A percentile compares a stretch with the other conserved stretches of the same genome.
Conservation (phyloP, 1,284 basidiomycete genomes). For the Lentinus polychrous region DNA sequence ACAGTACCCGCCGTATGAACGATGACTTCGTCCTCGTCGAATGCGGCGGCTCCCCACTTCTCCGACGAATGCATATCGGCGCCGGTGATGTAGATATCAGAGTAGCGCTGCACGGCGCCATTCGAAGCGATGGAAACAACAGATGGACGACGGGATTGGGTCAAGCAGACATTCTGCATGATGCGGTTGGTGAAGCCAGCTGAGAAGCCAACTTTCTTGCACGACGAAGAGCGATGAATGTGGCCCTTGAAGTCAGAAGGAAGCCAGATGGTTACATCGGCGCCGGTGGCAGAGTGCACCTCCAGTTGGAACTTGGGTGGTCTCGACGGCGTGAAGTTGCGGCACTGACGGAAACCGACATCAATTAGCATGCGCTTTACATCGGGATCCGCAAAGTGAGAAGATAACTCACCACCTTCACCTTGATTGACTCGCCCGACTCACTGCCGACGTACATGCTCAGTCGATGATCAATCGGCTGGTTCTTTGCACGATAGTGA, state of each 20-base stretch:
- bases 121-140: constrained; percentile 18
- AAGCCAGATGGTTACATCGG: constrained; percentile 65
- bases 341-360: constrained; percentile 40
- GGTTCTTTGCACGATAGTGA: constrained; percentile 66
- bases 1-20: constrained; percentile 52
- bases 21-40: constrained; percentile 51
- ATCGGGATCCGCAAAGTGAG: neutral
- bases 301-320: constrained; percentile 54
- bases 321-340: constrained; percentile 48
- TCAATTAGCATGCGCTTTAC: neutral
- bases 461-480: constrained; percentile 63
- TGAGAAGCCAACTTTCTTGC: constrained; percentile 49
- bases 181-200: constrained; percentile 68
- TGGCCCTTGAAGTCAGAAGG: constrained; percentile 70
- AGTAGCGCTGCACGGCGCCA: constrained; percentile 18
- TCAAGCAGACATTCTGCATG: constrained; percentile 50
- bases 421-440: constrained; percentile 43
- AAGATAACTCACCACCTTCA: constrained; percentile 57
- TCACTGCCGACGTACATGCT: constrained; percentile 56
- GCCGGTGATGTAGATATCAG: constrained; percentile 27
- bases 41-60: constrained; percentile 14
- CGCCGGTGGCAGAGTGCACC: constrained; percentile 44
- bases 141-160: constrained; percentile 33
- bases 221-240: constrained; percentile 42
- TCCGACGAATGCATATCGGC: constrained; percentile 13